Evolutionary conservation across 1,284 basidiomycete genomes (phyloP).

Genomic region (Leccinum fallax): DNA sequence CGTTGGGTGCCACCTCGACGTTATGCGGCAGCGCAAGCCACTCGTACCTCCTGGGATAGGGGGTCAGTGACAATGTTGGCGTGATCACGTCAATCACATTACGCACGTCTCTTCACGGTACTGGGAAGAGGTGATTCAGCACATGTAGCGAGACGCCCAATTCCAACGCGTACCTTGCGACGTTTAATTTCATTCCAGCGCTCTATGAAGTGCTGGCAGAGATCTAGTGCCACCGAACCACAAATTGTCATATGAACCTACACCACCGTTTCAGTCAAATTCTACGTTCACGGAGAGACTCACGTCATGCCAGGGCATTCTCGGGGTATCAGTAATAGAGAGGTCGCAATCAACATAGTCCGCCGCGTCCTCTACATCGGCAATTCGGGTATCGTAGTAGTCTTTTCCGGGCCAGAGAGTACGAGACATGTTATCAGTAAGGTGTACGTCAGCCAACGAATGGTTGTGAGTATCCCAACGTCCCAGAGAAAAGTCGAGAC

Average conservation of each 20-base stretch:
- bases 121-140: slow-evolving; percentile 33
- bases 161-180: slow-evolving; percentile 54
- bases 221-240: slow-evolving; percentile 84
- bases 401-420: slow-evolving; percentile 94
- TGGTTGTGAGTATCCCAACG: slow-evolving; percentile 91
- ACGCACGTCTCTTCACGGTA: slow-evolving; percentile 57
- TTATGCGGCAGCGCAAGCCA: slow-evolving; percentile 88
- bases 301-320: slow-evolving; percentile 93
- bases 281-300: slow-evolving; percentile 24
- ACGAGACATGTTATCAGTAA: slow-evolving; percentile 69
- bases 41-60: slow-evolving; percentile 50
- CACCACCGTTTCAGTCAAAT: not conserved
- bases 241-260: slow-evolving; percentile 85
- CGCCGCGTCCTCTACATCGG: slow-evolving; percentile 83
- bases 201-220: slow-evolving; percentile 90
- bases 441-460: slow-evolving; percentile 88
- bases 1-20: slow-evolving; percentile 57
- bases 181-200: slow-evolving; percentile 86
- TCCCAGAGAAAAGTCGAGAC: slow-evolving; percentile 91
- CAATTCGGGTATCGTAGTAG: slow-evolving; percentile 84
- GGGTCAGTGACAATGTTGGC: slow-evolving; percentile 5
- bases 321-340: slow-evolving; percentile 68
- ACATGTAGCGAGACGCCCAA: not conserved
- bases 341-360: slow-evolving; percentile 78
- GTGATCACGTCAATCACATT: not conserved